Base-by-base conservation (phyloP, 2,329 filamentous ascomycete species). In the Thermochaetoides dissita region DNA sequence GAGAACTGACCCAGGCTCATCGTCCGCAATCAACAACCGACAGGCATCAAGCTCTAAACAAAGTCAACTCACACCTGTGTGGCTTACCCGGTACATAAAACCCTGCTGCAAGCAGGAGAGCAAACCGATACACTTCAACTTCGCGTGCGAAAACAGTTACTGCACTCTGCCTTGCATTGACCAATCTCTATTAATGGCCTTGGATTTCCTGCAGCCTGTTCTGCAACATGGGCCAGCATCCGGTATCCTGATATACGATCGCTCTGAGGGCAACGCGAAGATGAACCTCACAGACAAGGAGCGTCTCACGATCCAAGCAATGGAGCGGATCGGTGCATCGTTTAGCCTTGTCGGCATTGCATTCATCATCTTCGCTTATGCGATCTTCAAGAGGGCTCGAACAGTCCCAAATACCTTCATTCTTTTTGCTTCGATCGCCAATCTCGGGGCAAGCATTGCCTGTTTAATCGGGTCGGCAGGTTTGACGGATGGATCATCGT, bases 381-480 rank as follows among this genome's bases (percentile, higher is more conserved):
- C 58, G 9, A 39, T 66, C 1, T 70, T 69, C 39, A 72, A 67
- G 40, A 60, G 68, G 2, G 62, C 74, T 11, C 69, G 73, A 10
- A 75, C 72, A 12, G 69, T 78, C 0, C 72, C 74, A 10, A 77
- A 76, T 51, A 74, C 71, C 1, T 78, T 78, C 48, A 76, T 78
- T 39, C 63, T 76, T 24, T 76, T 76, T 51, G 74, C 74, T 6
- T 76, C 72, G 12, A 63, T 76, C 28, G 69, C 72, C 45, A 78
- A 78, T 48, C 58, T 76, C 5, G 72, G 72, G 2, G 73, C 74
- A 9, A 74, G 73, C 49, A 61, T 70, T 36, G 84, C 79, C 8
- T 85, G 81, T 38, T 64, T 86, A 28, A 84, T 88, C 38, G 81
- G 79, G 6, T 73, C 76, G 42, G 72, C 76, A 10, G 81, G 79